Evolutionary conservation across 2,329 filamentous ascomycete species (phyloP), one percentile per base, ranked within the genome.

Genomic region (Botrytis elliptica): DNA sequence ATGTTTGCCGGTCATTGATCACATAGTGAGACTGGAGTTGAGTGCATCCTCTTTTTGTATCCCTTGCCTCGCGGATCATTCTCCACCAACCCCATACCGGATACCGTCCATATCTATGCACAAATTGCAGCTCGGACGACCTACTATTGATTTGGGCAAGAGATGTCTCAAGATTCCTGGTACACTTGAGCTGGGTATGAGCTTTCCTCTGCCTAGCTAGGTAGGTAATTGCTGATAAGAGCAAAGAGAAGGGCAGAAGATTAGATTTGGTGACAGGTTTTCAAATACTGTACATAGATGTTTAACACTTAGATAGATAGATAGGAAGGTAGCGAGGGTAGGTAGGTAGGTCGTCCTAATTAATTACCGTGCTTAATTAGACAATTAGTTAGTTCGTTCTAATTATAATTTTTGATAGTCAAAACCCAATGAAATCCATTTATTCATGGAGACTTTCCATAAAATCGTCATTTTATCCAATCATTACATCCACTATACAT

Each of bases 161-260:
- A 40, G 25, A 68, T 68, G 66, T 68, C 49, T 68, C 49, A 68
- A 33, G 65, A 66, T 46, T 36, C 63, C 42, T 46, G 63, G 63
- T 46, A 40, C 59, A 3, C n/a, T 55, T 16, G 49, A n/a, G 12
- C 3, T 55, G 49, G 49, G 49, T n/a, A 57, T 57, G n/a, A 29
- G 52, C 52, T 57, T 57, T 57, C 3, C 38, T 65, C 14, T 46
- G 3, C 12, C 49, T 16, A 7, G 4, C 25, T 6, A 16, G 49
- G 49, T 7, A n/a, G 25, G 49, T n/a, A 22, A 33, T 46, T 29
- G 40, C 18, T 65, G 40, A 46, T 20, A 14, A 46, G 59, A 62
- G 59, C 12, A 22, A 25, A n/a, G 36, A 40, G 22, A 16, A 25
- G 52, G 52, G 14, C 25, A 29, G 52, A 40, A 62, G 59, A 62